phyloP scores from a whole-genome alignment of 306 rosid genomes.

The Clitoria ternatea region DNA sequence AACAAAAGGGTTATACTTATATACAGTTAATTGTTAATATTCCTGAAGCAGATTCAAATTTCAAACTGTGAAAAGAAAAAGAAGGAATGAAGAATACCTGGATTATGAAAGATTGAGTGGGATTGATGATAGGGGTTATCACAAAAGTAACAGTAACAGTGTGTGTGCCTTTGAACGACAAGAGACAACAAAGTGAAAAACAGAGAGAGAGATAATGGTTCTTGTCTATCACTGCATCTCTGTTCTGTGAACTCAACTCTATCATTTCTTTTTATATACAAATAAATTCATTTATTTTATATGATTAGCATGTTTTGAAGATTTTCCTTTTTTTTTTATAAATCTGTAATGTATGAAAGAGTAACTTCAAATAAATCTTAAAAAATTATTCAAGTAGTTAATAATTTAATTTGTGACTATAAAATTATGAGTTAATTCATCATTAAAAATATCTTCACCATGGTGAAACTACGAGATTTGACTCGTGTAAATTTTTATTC shows the following conservation, averaged over 20 bases:
- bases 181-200: constrained; percentile 22
- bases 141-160: not conserved
- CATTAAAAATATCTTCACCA: too few species aligned
- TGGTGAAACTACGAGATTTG: too few species aligned
- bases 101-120: too few species aligned
- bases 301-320: not conserved
- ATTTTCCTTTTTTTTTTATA: not conserved
- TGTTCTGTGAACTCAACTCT: not conserved
- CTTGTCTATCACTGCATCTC: constrained; percentile 30
- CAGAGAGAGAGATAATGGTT: constrained; percentile 22
- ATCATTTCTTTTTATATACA: not conserved
- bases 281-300: not conserved
- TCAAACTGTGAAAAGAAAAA: constrained; percentile 19
- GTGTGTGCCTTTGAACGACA: constrained; percentile 6
- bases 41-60: too few species aligned
- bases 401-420: too few species aligned
- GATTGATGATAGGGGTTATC: constrained; percentile 24
- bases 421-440: too few species aligned
- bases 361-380: too few species aligned
- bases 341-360: not conserved
- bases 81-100: constrained; percentile 26
- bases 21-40: too few species aligned
- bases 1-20: too few species aligned
- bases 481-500: too few species aligned
- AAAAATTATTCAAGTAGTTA: too few species aligned